phyloP scores from a whole-genome alignment of 805 yeast species.

The Candida parachauliodes region DNA sequence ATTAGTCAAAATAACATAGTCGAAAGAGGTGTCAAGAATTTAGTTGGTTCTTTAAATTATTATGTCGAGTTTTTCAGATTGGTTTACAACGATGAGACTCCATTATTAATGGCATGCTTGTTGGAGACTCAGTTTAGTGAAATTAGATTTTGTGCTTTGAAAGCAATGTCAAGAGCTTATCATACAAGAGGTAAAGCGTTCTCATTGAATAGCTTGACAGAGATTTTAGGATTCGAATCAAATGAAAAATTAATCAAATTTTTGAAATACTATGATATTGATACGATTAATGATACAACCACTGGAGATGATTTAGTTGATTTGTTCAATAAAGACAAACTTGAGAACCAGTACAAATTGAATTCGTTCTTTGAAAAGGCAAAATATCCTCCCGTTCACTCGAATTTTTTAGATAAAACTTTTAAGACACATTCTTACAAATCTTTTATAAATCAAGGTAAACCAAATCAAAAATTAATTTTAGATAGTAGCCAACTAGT shows the following conservation, averaged over 20 bases:
- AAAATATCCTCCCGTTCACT: conserved; percentile 31
- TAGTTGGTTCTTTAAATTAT: conserved; percentile 54
- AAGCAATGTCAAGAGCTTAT: conserved; percentile 58
- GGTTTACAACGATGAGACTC: conserved; percentile 46
- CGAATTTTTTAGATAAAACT: conserved; percentile 27
- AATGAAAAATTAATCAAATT: conserved; percentile 50
- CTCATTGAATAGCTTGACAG: conserved; percentile 43
- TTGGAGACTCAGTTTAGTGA: conserved; percentile 80
- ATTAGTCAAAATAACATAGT: conserved; percentile 59
- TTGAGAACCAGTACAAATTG: conserved; percentile 36
- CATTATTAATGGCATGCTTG: conserved; percentile 68
- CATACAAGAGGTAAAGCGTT: conserved; percentile 73
- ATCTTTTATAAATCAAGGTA: conserved; percentile 33
- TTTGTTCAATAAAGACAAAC: conserved; percentile 40
- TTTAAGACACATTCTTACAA: conserved; percentile 19
- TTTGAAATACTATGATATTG: conserved; percentile 62
- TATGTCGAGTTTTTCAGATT: conserved; percentile 61
- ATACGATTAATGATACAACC: conserved; percentile 28
- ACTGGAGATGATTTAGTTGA: conserved; percentile 30
- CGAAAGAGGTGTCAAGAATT: conserved; percentile 49
- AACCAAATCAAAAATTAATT: conserved; percentile 24
- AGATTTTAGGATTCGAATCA: conserved; percentile 66
- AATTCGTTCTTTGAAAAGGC: conserved; percentile 37
- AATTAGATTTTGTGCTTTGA: conserved; percentile 68
- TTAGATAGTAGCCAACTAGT: conserved; percentile 9